phyloP scores from a whole-genome alignment of 306 rosid genomes.

The Quercus alba region DNA sequence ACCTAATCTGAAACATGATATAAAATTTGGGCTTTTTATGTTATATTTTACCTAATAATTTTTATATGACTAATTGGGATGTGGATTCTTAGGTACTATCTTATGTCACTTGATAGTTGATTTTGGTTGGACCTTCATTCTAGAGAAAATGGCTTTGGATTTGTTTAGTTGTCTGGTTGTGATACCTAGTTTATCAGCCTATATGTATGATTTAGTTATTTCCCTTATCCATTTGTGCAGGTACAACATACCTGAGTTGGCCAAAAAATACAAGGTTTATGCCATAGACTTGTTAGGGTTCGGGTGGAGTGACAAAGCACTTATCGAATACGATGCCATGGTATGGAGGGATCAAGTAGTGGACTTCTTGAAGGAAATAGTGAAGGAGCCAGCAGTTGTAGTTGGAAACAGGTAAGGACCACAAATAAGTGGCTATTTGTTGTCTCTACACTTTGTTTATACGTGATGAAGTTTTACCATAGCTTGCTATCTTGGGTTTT shows the following conservation, averaged over 20 bases:
- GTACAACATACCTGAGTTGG: slow-evolving; percentile 88
- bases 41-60: no score
- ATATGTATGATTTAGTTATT: not conserved
- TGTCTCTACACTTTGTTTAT: not conserved
- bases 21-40: no score
- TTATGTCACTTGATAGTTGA: no score
- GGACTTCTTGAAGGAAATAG: slow-evolving; percentile 86
- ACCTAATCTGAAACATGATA: no score
- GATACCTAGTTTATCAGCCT: not conserved
- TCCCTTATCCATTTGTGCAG: slow-evolving; percentile 32
- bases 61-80: no score
- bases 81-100: no score
- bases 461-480: not conserved
- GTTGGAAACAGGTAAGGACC: slow-evolving; percentile 78
- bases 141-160: not conserved
- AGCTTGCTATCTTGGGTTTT: not conserved
- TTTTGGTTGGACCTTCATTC: no score
- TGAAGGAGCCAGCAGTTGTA: slow-evolving; percentile 79
- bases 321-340: slow-evolving; percentile 88
- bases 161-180: not conserved
- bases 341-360: slow-evolving; percentile 89
- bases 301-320: slow-evolving; percentile 98
- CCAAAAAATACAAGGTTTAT: slow-evolving; percentile 80
- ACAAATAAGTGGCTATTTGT: not conserved
- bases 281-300: slow-evolving; percentile 95